Conservation (phyloP, 2,329 filamentous ascomycete species). For the Rugonectria rugulosa region DNA sequence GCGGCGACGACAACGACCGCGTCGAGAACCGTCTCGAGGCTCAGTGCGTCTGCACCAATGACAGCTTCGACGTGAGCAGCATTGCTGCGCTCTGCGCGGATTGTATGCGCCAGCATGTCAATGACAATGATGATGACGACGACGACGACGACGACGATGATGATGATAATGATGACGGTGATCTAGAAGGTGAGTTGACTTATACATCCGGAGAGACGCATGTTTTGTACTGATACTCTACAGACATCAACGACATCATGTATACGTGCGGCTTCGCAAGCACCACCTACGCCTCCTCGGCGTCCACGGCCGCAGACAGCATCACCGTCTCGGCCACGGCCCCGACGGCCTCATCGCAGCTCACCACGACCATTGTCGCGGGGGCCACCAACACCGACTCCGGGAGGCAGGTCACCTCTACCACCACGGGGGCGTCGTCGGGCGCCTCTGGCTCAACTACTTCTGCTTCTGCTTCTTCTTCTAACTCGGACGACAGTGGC, state of each 20-base stretch:
- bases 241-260: slow-evolving; percentile 48
- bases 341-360: slow-evolving; percentile 43
- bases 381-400: slow-evolving; percentile 19
- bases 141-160: slow-evolving; percentile 29
- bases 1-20: slow-evolving; percentile 38
- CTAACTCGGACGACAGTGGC: slow-evolving; percentile 3
- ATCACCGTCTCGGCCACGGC: slow-evolving; percentile 43
- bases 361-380: slow-evolving; percentile 45
- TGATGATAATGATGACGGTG: slow-evolving; percentile 26
- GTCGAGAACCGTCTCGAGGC: slow-evolving; percentile 47
- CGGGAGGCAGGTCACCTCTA: slow-evolving; percentile 9
- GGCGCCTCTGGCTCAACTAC: not conserved
- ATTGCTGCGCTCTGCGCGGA: slow-evolving; percentile 47
- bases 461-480: not conserved
- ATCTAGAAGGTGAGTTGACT: slow-evolving; percentile 31
- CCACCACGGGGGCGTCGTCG: slow-evolving; percentile 1
- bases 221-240: not conserved
- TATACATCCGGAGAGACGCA: not conserved
- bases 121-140: slow-evolving; percentile 27
- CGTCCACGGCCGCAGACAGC: slow-evolving; percentile 36
- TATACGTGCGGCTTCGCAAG: slow-evolving; percentile 45
- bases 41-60: slow-evolving; percentile 52
- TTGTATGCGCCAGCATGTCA: slow-evolving; percentile 46
- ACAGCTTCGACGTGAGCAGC: slow-evolving; percentile 48
- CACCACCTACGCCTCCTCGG: slow-evolving; percentile 40